Evolutionary conservation across 805 yeast genomes (phyloP).

Genomic region (Candida nitratophila): DNA sequence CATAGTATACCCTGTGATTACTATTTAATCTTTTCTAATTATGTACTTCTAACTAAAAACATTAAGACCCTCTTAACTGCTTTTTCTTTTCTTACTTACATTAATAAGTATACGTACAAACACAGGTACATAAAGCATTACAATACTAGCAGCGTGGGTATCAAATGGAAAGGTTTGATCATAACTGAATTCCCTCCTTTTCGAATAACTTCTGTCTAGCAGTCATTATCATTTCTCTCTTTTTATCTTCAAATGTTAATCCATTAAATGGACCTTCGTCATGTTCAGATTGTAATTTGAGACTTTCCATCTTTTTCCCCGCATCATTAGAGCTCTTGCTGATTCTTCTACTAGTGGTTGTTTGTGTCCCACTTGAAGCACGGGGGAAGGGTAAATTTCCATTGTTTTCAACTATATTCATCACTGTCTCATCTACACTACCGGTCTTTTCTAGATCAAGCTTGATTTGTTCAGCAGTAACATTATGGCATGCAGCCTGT

Average conservation of each 20-base stretch:
- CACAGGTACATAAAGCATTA: too few relatives aligned
- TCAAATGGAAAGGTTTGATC: neutral
- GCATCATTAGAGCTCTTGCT: neutral
- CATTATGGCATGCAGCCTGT: slow-evolving; percentile 66
- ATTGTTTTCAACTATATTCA: slow-evolving; percentile 57
- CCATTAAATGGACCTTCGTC: slow-evolving; percentile 32
- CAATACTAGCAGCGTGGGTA: neutral
- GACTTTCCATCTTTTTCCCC: too few relatives aligned
- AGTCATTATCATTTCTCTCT: slow-evolving; percentile 49
- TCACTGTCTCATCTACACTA: slow-evolving; percentile 74
- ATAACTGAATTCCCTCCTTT: slow-evolving; percentile 11
- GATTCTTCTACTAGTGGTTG: neutral
- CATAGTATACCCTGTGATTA: too few relatives aligned
- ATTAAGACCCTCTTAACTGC: too few relatives aligned
- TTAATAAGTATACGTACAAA: too few relatives aligned
- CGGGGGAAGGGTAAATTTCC: slow-evolving; percentile 57
- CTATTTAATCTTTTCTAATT: neutral
- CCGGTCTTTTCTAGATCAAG: slow-evolving; percentile 71
- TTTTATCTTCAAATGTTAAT: slow-evolving; percentile 37
- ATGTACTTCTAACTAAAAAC: too few relatives aligned
- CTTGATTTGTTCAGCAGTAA: slow-evolving; percentile 53
- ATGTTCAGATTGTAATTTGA: slow-evolving; percentile 9
- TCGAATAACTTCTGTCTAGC: slow-evolving; percentile 50
- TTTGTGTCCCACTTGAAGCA: neutral
- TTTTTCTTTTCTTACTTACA: too few relatives aligned